Base-by-base conservation (phyloP, 257 asterid genomes). In the Eucommia ulmoides region DNA sequence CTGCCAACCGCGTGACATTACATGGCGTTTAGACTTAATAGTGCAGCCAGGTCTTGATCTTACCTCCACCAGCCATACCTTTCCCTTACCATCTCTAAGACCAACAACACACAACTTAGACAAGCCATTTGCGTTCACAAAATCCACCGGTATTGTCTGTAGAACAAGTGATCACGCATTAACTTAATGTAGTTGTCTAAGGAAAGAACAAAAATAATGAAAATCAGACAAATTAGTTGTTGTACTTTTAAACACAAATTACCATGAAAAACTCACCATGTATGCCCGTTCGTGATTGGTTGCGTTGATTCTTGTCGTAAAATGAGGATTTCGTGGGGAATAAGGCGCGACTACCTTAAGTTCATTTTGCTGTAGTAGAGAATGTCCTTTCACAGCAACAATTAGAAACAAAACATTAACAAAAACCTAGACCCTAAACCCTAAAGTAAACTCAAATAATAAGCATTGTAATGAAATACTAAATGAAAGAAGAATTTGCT, bases 101-200 rank as follows among this genome's bases (percentile, higher is more conserved):
- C 22, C 38, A 16, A 45, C 33, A 18, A 15, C 20, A 16, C 49
- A 35, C 17, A 45, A 55, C 23, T 45, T 20, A 17, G 49, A 29
- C 7, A 63, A 53, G 19, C 22, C 35, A 53, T 60, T 41, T 7
- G 54, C 14, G 19, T 14, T 35, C 44, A 67, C 56, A 23, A 69
- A 52, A 7, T n/a, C 44, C 9, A 12, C 19, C 19, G 75, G 75
- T 19, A 60, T 12, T 46, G 49, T 38, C 75, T 69, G 61, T 35
- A 1, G 10, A 21, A 22, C 18, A 17, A 7, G 2, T 17, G 22
- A 26, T 45, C 44, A 17, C 29, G 41, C 22, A 62, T 33, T 2
- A 45, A 25, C 22, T 18, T 19, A 0, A 20, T 19, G 22, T 17
- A 6, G 2, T 49, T 1, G 11, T 23, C 42, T 20, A 24, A 53